phyloP scores from a whole-genome alignment of 345 rosid species.

The Melaleuca alternifolia region DNA sequence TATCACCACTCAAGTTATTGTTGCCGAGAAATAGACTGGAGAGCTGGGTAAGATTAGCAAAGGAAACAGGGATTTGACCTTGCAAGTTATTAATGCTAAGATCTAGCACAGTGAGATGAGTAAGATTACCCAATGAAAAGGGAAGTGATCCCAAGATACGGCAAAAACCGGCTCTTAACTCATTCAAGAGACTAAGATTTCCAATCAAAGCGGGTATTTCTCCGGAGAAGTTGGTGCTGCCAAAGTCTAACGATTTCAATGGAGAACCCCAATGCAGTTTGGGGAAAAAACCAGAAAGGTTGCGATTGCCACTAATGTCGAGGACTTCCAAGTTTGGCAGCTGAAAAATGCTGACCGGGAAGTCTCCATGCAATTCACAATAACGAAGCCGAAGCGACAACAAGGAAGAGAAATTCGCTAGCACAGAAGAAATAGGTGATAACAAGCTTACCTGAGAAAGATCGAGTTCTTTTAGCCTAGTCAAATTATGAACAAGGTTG shows the following conservation, averaged over 20 bases:
- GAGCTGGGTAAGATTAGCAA: background rate
- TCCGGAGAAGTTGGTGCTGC: background rate
- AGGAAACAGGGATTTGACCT: slow-evolving; percentile 1
- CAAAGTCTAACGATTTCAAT: background rate
- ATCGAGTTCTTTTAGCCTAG: background rate
- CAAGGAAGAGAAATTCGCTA: background rate
- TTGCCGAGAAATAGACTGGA: fast-evolving
- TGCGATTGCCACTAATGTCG: too few relatives aligned
- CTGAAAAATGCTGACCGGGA: background rate
- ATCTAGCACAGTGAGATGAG: background rate
- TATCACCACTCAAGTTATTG: background rate
- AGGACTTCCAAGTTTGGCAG: background rate
- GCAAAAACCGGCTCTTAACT: fast-evolving
- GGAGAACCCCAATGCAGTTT: too few relatives aligned
- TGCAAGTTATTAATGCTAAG: background rate
- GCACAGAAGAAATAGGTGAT: background rate
- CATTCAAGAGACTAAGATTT: background rate
- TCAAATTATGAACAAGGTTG: background rate
- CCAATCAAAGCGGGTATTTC: background rate
- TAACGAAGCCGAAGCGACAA: background rate
- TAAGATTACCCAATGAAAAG: background rate
- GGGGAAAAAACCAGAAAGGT: too few relatives aligned
- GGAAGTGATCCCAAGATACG: background rate
- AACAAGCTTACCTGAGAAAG: background rate
- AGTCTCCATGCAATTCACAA: background rate